These are phyloP conservation scores for Rhodamnia rubescens DNA, from an alignment of 345 rosid genomes.

Conservation along the genomic window DNA sequence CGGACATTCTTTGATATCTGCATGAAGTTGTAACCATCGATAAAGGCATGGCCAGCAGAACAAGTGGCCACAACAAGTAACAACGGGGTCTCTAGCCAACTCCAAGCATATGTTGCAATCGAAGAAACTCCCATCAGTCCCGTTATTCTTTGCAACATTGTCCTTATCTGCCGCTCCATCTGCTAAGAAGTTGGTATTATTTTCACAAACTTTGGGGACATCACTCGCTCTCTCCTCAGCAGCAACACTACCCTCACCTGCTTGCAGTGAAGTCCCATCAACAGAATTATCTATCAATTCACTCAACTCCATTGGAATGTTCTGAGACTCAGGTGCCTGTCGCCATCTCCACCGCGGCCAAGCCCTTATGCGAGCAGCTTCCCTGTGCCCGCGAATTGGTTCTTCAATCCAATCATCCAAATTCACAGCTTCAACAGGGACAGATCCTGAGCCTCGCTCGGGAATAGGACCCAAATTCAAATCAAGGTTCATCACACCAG, in stretches of 20 bases:
- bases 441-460: constrained; percentile 36
- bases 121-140: constrained; percentile 61
- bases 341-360: constrained; percentile 45
- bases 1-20: constrained; percentile 89
- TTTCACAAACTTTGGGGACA: constrained; percentile 55
- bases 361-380: constrained; percentile 48
- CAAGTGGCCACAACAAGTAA: constrained; percentile 90
- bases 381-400: constrained; percentile 39
- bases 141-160: constrained; percentile 43
- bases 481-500: constrained; percentile 90
- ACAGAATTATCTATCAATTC: constrained; percentile 39
- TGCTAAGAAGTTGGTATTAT: constrained; percentile 46
- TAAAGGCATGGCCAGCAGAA: constrained; percentile 94
- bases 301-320: constrained; percentile 46
- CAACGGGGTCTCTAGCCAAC: constrained; percentile 74
- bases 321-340: constrained; percentile 19
- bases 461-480: constrained; percentile 89
- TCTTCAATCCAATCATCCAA: constrained; percentile 56
- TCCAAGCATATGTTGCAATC: constrained; percentile 86
- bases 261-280: constrained; percentile 40
- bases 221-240: constrained; percentile 63
- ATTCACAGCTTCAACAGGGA: constrained; percentile 30
- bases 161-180: constrained; percentile 36
- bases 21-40: constrained; percentile 58
- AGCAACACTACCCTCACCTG: constrained; percentile 80